Base-by-base conservation (phyloP, 2,329 filamentous ascomycete genomes). In the Fusarium decemcellulare region DNA sequence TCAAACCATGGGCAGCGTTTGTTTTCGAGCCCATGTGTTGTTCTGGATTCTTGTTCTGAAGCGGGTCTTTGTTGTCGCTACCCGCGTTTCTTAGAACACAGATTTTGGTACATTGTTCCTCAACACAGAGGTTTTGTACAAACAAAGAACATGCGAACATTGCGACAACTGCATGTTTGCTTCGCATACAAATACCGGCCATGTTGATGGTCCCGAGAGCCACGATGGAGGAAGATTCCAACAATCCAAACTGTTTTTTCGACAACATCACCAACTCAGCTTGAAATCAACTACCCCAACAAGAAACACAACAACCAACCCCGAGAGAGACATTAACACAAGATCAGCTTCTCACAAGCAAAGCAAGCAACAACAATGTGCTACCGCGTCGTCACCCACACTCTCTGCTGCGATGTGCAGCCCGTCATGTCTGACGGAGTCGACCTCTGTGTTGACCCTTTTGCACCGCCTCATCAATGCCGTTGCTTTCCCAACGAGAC, bases 361-460 rank as follows among this genome's bases (percentile, higher is more conserved):
- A 14, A 23, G 18, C 15, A 14, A 37, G 10, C 12, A 27, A 50
- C n/a, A 32, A 54, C 29, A 47, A 76, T 76, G 74, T 76, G 74
- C 39, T 74, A 73, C 39, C 67, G 61, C n/a, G 61, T 72, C 18
- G 29, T 71, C 50, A 73, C 67, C 5, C 77, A 79, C 61, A 74
- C 62, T 4, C 64, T 78, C 48, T 47, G 58, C 12, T 79, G 77
- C 71, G 76, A 79, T 53, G 54, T 67, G 36, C 72, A 77, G 7
- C 75, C 76, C 6, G 15, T 76, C 53, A 59, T 78, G 14, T 76
- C 70, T 2, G 68, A 74, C 39, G 74, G 72, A 15, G 10, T n/a
- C 1, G 53, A 53, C n/a, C 8, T 51, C n/a, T 70, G 72, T 37
- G 50, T 76, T 15, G 68, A 77, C 46, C 61, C 74, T 9, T 76